Percentiles rank a stretch among this genome's conserved stretches.
Evolutionary conservation across 2,329 filamentous ascomycete species (phyloP).

Genomic region (Alternaria tenuissima): DNA sequence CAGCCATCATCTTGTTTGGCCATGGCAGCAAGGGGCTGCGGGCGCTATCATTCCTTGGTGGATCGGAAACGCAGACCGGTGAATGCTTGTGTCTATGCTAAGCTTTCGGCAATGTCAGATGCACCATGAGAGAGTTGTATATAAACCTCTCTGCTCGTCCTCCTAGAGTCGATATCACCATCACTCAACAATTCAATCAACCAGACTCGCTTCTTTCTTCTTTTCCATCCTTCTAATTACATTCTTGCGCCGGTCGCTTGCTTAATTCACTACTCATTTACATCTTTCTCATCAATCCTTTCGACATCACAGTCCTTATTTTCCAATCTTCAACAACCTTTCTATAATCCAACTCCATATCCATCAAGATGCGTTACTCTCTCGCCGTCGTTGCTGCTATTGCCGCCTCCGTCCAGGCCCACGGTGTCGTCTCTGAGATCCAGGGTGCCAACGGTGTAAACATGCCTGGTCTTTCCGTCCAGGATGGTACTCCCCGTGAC

Average conservation of each 20-base stretch:
- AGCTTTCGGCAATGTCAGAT: conserved; percentile 32
- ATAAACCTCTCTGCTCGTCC: conserved; percentile 32
- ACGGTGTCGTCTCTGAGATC: conserved; percentile 66
- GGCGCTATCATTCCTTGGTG: conserved; percentile 10
- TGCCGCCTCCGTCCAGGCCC: conserved; percentile 60
- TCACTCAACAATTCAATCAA: conserved; percentile 20
- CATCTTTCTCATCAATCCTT: conserved; percentile 5
- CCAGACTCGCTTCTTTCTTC: conserved; percentile 38
- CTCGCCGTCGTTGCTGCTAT: conserved; percentile 58
- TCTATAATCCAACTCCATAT: conserved; percentile 16
- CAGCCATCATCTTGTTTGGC: conserved; percentile 23
- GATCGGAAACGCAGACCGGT: conserved; percentile 13
- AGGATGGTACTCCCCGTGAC: conserved; percentile 73
- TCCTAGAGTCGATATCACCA: conserved; percentile 34
- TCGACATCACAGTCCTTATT: neutral
- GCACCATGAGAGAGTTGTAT: conserved; percentile 25
- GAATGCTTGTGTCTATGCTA: conserved; percentile 43
- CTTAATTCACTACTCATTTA: conserved; percentile 29
- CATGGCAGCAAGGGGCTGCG: conserved; percentile 17
- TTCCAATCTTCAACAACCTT: neutral
- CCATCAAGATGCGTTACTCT: conserved; percentile 59
- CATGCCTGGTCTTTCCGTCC: conserved; percentile 69
- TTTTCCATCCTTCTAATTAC: conserved; percentile 38
- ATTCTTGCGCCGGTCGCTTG: conserved; percentile 50
- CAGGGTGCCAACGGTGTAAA: conserved; percentile 68